Percentiles rank a stretch among this genome's conserved stretches.
Evolutionary conservation across 2,329 filamentous ascomycete genomes (phyloP).

Genomic region (Microdochium trichocladiopsis): DNA sequence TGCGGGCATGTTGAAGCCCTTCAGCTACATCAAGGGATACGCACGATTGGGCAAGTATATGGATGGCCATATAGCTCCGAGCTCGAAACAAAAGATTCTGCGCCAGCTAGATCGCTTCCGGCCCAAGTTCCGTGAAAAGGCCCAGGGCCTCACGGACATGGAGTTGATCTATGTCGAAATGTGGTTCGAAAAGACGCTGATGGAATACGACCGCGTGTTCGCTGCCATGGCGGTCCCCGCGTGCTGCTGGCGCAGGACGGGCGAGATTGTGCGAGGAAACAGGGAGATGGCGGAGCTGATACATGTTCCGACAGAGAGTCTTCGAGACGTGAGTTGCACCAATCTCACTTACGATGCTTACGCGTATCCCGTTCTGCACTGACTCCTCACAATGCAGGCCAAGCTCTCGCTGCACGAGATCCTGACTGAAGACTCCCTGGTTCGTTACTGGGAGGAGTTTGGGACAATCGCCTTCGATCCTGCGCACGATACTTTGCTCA

Average conservation of each 20-base stretch:
- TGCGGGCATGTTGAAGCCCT: constrained; percentile 87
- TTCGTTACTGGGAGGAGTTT: constrained; percentile 99
- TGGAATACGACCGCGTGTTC: constrained; percentile 98
- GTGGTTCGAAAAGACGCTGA: constrained; percentile 95
- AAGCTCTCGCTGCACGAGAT: constrained; percentile 95
- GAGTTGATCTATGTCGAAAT: constrained; percentile 94
- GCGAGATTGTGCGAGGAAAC: constrained; percentile 95
- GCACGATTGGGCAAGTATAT: constrained; percentile 85
- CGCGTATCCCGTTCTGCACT: constrained; percentile 1
- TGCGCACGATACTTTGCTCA: constrained; percentile 89
- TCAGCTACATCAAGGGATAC: constrained; percentile 98
- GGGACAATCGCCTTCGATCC: constrained; percentile 95
- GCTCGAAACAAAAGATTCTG: constrained; percentile 84
- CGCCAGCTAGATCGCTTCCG: constrained; percentile 88
- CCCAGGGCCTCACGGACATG: constrained; percentile 85
- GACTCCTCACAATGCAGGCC: constrained; percentile 48
- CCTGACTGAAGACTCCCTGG: constrained; percentile 86
- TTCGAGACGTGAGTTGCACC: constrained; percentile 70
- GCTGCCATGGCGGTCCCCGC: constrained; percentile 98
- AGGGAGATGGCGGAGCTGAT: constrained; percentile 98
- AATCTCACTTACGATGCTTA: background rate
- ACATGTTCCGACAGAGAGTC: constrained; percentile 79
- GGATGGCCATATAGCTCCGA: constrained; percentile 75
- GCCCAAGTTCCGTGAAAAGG: constrained; percentile 92
- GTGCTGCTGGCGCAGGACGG: constrained; percentile 93